These are phyloP conservation scores for Zasmidium citrigriseum DNA, from an alignment of 2,329 filamentous ascomycete species.

Conservation along the genomic window DNA sequence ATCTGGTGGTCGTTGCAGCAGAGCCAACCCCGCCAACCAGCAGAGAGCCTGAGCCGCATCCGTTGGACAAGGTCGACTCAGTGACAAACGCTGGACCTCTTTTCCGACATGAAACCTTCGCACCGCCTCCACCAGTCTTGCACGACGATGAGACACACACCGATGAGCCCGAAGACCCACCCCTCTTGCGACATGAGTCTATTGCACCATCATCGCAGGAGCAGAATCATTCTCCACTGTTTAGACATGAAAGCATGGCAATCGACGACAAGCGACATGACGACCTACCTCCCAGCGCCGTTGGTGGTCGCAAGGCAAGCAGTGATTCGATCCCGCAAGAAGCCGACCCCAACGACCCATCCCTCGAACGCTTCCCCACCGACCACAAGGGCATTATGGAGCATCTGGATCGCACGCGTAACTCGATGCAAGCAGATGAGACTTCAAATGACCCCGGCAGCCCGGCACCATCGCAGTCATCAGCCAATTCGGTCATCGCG, in stretches of 20 bases:
- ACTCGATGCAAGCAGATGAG: conserved; percentile 27
- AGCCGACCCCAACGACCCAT: conserved; percentile 33
- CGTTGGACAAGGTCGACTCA: conserved; percentile 11
- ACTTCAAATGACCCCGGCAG: conserved; percentile 11
- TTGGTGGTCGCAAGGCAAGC: conserved; percentile 15
- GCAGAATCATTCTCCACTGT: conserved; percentile 32
- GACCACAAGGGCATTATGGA: conserved; percentile 36
- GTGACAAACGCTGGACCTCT: conserved; percentile 28
- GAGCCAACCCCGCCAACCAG: conserved; percentile 7
- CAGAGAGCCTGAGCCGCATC: conserved; percentile 2
- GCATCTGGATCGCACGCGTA: conserved; percentile 31
- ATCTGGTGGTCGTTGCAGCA: conserved; percentile 45
- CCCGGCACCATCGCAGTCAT: conserved; percentile 9
- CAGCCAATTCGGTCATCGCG: conserved; percentile 12
- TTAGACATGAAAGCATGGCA: conserved; percentile 34
- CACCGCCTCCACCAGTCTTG: conserved; percentile 7
- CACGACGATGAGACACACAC: conserved; percentile 15
- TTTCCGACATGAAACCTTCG: conserved; percentile 34
- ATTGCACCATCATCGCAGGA: conserved; percentile 25
- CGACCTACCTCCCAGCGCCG: background rate
- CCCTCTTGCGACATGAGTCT: conserved; percentile 42
- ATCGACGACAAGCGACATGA: conserved; percentile 21
- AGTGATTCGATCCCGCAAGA: conserved; percentile 21
- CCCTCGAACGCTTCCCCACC: conserved; percentile 37
- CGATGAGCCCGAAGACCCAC: conserved; percentile 27